Percentiles rank a stretch among this genome's conserved stretches.
These are phyloP conservation scores for Tricholoma bakamatsutake DNA, from an alignment of 768 basidiomycete genomes.

Conservation along the genomic window DNA sequence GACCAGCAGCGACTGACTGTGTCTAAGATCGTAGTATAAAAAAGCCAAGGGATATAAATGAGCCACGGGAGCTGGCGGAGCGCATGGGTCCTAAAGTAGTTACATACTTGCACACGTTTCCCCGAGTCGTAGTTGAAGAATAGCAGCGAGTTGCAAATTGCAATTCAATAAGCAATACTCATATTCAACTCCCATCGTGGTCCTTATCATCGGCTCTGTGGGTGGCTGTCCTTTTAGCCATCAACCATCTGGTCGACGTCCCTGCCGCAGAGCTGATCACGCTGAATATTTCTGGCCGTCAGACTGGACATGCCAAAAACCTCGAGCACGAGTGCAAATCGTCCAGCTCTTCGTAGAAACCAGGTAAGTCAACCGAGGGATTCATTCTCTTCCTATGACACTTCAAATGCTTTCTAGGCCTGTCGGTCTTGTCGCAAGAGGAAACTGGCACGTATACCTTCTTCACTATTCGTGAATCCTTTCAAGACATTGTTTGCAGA, in stretches of 20 bases:
- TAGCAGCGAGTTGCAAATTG: neutral
- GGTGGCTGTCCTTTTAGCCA: neutral
- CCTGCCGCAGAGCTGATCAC: neutral
- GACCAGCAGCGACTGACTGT: neutral
- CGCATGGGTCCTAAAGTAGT: neutral
- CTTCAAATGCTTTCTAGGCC: conserved; percentile 39
- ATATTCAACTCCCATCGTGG: neutral
- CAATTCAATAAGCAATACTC: neutral
- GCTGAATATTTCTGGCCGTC: neutral
- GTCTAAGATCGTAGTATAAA: neutral
- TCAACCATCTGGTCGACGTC: no score
- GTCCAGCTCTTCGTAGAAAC: conserved; percentile 72
- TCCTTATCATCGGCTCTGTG: neutral
- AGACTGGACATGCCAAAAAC: conserved; percentile 69
- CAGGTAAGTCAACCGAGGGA: conserved; percentile 41
- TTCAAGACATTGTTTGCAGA: conserved; percentile 35
- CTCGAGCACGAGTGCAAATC: conserved; percentile 36
- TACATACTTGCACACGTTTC: neutral
- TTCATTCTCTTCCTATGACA: neutral
- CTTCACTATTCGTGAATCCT: neutral
- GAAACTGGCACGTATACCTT: conserved; percentile 58
- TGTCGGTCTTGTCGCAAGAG: conserved; percentile 79
- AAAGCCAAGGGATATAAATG: no score
- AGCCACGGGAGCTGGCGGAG: no score
- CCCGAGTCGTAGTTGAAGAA: neutral